Conservation (phyloP, 2,329 filamentous ascomycete genomes). For the Biscogniauxia sp. region DNA sequence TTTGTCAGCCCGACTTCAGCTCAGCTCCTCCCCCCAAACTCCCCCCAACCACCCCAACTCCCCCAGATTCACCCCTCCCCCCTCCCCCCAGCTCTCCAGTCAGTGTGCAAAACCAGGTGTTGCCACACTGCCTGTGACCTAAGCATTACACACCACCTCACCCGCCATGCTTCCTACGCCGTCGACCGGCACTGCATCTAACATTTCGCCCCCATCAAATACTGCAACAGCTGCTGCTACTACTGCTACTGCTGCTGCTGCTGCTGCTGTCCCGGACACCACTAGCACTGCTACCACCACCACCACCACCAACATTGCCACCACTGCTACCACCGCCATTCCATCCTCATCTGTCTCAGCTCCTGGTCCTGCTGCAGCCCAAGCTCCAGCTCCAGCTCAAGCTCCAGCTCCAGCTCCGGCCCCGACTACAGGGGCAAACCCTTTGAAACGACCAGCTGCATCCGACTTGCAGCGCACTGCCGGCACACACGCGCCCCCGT, state of each 20-base stretch:
- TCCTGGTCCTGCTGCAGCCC: conserved; percentile 13
- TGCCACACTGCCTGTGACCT: conserved; percentile 2
- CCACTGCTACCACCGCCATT: conserved; percentile 3
- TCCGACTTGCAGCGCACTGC: conserved; percentile 35
- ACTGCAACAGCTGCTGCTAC: conserved; percentile 12
- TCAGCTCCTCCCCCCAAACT: not conserved
- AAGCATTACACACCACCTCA: not conserved
- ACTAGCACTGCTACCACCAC: conserved; percentile 13
- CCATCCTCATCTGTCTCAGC: conserved; percentile 22
- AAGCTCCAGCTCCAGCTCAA: conserved; percentile 21
- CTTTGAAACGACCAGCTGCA: conserved; percentile 34
- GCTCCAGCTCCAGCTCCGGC: conserved; percentile 15
- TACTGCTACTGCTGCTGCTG: not conserved
- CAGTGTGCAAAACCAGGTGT: not conserved
- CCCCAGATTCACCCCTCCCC: not conserved
- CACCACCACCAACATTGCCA: conserved; percentile 1
- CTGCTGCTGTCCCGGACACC: conserved; percentile 13
- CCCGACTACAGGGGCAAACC: conserved; percentile 19
- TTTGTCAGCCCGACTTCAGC: not conserved
- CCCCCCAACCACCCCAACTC: too few relatives aligned
- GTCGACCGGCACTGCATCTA: conserved; percentile 28
- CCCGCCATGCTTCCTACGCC: conserved; percentile 32
- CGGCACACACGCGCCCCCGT: conserved; percentile 31
- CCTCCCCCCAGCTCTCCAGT: conserved; percentile 5
- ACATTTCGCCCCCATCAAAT: conserved; percentile 25